Evolutionary conservation across 305 asterid species (phyloP), one percentile per base, ranked within the genome.

Genomic region (Lippia alba): DNA sequence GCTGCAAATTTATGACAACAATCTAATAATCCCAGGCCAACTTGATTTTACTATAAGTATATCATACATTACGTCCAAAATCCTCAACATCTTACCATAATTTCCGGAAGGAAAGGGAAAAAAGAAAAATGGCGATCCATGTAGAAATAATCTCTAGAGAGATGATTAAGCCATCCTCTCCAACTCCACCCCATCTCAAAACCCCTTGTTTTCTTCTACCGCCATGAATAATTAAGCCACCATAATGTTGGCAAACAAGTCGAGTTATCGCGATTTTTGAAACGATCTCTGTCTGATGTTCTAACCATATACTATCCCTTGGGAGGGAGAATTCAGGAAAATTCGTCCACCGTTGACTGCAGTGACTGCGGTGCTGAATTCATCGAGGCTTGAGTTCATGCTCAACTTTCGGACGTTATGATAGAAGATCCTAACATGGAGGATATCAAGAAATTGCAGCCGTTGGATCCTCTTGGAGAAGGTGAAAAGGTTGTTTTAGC

Each of bases 291-390:
- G 14, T 78, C 85, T 16, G 11, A 53, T 14, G 44, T 65, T 33
- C 67, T 78, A 5, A 77, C 77, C 1, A 41, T 18, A 9, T 77
- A 70, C 74, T 74, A 76, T 66, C 89, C 86, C n/a, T 34, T 84
- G 18, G 73, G 66, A 24, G 86, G 86, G 44, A 54, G 72, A 19
- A 49, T 76, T 15, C 66, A 59, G 4, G 60, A 70, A 0, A 56
- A 24, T 18, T 55, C 67, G 1, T 45, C 34, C 80, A 1, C 16
- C 0, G 6, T 49, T 8, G 56, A 49, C 8, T 49, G 56, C 19
- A 49, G 15, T 49, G 56, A 49, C 5, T n/a, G 3, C 5, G 56
- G 56, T 15, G 56, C 6, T 49, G 56, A 49, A 5, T 49, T 49
- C 56, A 49, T 49, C 8, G 56, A 49, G 1, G 19, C 56, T 14